These are phyloP conservation scores for Lodderomyces beijingensis DNA, from an alignment of 1,139 yeast species.

Conservation along the genomic window DNA sequence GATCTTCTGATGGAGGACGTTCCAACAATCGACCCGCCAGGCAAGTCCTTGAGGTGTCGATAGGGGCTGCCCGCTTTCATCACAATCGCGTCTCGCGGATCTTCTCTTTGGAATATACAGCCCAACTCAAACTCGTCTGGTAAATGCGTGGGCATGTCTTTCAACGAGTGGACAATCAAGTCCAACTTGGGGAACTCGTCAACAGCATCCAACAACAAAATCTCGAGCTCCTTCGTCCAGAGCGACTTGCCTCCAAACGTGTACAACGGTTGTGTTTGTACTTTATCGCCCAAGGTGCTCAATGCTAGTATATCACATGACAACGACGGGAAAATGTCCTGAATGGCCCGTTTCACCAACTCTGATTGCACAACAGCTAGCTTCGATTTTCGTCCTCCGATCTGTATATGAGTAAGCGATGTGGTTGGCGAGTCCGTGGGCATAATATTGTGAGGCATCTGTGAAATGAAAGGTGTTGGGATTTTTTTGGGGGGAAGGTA, in stretches of 20 bases:
- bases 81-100: conserved; percentile 91
- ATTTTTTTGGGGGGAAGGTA: too few relatives aligned
- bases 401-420: conserved; percentile 29
- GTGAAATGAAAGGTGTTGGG: neutral
- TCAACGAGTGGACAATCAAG: conserved; percentile 87
- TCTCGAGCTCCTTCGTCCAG: conserved; percentile 95
- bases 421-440: conserved; percentile 7
- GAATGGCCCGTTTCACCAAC: conserved; percentile 60
- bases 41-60: conserved; percentile 65
- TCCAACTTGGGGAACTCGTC: conserved; percentile 72
- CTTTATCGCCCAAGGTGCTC: conserved; percentile 86
- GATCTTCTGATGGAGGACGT: conserved; percentile 92
- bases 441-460: conserved; percentile 15
- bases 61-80: conserved; percentile 68
- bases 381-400: conserved; percentile 87
- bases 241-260: conserved; percentile 93
- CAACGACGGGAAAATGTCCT: conserved; percentile 54
- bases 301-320: conserved; percentile 70
- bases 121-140: conserved; percentile 91
- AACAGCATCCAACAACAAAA: conserved; percentile 56
- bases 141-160: conserved; percentile 89
- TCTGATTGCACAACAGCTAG: conserved; percentile 87
- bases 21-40: conserved; percentile 84
- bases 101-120: conserved; percentile 78
- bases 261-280: conserved; percentile 79